Evolutionary conservation across 140 eudicot species (phyloP), one percentile per base, ranked within the genome.

Genomic region (Stevia rebaudiana): DNA sequence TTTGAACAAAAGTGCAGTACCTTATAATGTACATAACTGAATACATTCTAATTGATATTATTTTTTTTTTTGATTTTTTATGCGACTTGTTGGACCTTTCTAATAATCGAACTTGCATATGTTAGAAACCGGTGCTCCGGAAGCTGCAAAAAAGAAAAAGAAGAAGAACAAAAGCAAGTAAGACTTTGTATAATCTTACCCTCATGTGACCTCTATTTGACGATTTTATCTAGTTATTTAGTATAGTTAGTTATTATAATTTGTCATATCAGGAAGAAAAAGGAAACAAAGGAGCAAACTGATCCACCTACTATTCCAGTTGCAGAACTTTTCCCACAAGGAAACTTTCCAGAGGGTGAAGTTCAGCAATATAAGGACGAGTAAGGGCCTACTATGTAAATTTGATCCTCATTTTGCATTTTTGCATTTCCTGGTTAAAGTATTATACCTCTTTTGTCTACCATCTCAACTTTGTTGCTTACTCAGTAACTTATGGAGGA

Each of bases 331-430:
- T 88, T 85, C 23, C 76, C 97, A 1, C 79, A 89, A 56, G 94
- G 99, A 71, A 89, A 92, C 80, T 92, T 85, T 62, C 97, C 99
- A 11, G 99, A 88, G 84, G 99, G 99, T 77, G 97, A 92, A 85
- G 88, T 92, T 71, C 99, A 92, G 67, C 84, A 92, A 53, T 92
- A 92, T 43, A 83, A 64, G 56, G 97, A 88, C 17, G 90, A 92
- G 99, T 92, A 80, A 65, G 96, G 79, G n/a, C 60, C 55, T n/a
- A 19, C 43, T 52, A 15, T 33, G n/a, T 33, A 22, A n/a, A 17
- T 44, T 50, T 68, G 1, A 16, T 50, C 28, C 31, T 25, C 0
- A 23, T 56, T 52, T 62, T 24, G 4, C 55, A 51, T 67, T 41
- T 66, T 28, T 47, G 42, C 18, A 21, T 28, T 58, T 13, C 49